A percentile compares a stretch with the other conserved stretches of the same genome.
phyloP scores from a whole-genome alignment of 495 filamentous ascomycete genomes.

The Neurospora discreta region DNA sequence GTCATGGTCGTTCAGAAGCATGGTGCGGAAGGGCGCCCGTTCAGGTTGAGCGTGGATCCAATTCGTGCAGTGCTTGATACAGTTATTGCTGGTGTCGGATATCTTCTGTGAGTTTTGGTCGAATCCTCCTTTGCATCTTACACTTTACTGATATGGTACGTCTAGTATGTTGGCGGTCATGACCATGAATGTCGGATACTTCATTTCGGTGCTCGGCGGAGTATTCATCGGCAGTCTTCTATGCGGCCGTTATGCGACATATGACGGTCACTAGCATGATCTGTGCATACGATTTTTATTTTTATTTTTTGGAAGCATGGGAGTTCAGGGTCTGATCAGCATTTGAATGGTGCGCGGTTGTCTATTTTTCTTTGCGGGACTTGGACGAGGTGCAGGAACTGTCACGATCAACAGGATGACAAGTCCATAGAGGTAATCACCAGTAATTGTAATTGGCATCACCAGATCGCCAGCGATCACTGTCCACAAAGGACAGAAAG shows the following conservation, averaged over 20 bases:
- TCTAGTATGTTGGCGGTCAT: slow-evolving; percentile 94
- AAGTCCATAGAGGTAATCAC: not conserved
- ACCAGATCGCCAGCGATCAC: not conserved
- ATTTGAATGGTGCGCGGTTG: not conserved
- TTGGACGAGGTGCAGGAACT: not conserved
- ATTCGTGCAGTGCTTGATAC: slow-evolving; percentile 59
- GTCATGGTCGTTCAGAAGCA: slow-evolving; percentile 54
- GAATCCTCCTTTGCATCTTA: not conserved
- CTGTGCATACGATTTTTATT: not conserved
- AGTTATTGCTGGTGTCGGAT: slow-evolving; percentile 62
- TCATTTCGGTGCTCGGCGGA: slow-evolving; percentile 73
- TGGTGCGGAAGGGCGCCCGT: slow-evolving; percentile 45
- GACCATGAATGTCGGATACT: slow-evolving; percentile 96
- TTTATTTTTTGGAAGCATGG: not conserved
- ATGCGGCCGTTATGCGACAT: slow-evolving; percentile 53
- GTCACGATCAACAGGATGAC: not conserved
- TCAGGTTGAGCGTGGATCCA: slow-evolving; percentile 69
- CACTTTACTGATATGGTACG: slow-evolving; percentile 4
- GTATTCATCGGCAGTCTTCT: slow-evolving; percentile 75
- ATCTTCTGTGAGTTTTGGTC: slow-evolving; percentile 64
- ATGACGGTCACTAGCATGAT: slow-evolving; percentile 21
- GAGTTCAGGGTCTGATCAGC: not conserved
- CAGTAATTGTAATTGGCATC: not conserved
- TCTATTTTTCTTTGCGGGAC: not conserved
- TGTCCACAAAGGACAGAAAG: not conserved